Base-by-base conservation (phyloP, 2,329 filamentous ascomycete species). In the Triangularia setosa region DNA sequence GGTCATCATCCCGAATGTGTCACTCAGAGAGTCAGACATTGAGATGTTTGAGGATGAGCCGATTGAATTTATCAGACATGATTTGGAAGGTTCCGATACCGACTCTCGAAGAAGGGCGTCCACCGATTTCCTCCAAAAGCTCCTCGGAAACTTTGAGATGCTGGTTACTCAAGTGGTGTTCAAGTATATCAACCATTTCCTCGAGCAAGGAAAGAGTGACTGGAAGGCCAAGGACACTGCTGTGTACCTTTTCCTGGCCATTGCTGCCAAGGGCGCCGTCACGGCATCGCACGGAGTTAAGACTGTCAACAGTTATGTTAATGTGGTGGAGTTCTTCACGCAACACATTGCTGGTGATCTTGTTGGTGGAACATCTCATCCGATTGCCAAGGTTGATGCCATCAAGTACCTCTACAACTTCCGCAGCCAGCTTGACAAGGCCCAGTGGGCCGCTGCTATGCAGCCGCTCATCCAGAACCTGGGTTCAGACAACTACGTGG, bases 161-260 rank as follows among this genome's bases (percentile, higher is more conserved):
- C 82, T 91, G 1, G 94, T 98, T 55, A 98, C 94, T 0, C 85
- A 83, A 60, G 91, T 96, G n/a, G 93, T 96, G 23, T 89, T 89
- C 67, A 88, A 86, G 70, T 97, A 98, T 79, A 91, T 96, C 72
- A 86, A 90, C 67, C 90, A 93, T 76, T 97, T 96, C 75, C 83
- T 99, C 27, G 84, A 90, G 62, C 93, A 93, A 72, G 84, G 87
- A 62, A 90, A 90, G 76, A 82, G 84, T 18, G 93, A 97, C 75
- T 99, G 95, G 95, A 96, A 96, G 77, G 89, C 93, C 58, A 99
- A 99, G 80, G 95, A 99, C 74, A 98, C 94, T 0, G 95, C 95
- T n/a, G 90, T 97, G 64, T 98, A 98, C 73, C 86, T 99, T 16
- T 99, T 96, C 81, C 88, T 95, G 40, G 92, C 95, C 4, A 92